These are phyloP conservation scores for Trichoderma polysporum DNA, from an alignment of 2,329 filamentous ascomycete genomes.

Conservation along the genomic window DNA sequence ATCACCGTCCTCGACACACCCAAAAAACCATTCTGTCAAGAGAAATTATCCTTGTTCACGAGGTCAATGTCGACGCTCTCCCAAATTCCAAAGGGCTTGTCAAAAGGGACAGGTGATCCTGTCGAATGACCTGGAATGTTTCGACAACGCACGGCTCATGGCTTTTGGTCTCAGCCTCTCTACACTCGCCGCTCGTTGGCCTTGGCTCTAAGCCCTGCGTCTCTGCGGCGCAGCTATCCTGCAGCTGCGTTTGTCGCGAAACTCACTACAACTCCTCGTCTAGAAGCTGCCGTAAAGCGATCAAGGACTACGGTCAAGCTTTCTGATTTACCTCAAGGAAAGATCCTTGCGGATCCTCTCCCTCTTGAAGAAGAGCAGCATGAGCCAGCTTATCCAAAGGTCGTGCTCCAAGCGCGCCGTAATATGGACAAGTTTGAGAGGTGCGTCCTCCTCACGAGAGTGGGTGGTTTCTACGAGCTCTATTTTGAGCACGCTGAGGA, in stretches of 20 bases:
- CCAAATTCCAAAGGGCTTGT: neutral
- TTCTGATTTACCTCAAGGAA: conserved; percentile 57
- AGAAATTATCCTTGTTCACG: neutral
- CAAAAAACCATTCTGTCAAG: neutral
- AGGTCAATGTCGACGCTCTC: neutral
- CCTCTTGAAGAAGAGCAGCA: conserved; percentile 41
- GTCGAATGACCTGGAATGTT: conserved; percentile 23
- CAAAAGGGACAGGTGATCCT: neutral
- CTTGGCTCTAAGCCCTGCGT: neutral
- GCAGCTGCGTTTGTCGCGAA: neutral
- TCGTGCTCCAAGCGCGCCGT: conserved; percentile 79
- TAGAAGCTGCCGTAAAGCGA: conserved; percentile 50
- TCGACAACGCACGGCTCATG: conserved; percentile 15
- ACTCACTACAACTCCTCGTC: neutral
- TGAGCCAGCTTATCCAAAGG: conserved; percentile 71
- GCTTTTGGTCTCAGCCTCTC: conserved; percentile 6
- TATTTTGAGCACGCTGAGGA: conserved; percentile 96
- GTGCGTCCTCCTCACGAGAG: conserved; percentile 86
- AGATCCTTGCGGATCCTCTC: conserved; percentile 35
- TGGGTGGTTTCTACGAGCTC: conserved; percentile 95
- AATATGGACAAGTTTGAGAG: conserved; percentile 91
- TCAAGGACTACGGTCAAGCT: conserved; percentile 54
- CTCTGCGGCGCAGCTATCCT: neutral
- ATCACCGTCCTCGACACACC: neutral
- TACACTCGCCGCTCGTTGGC: neutral